Percentiles rank a stretch among this genome's conserved stretches.
Evolutionary conservation across 805 yeast genomes (phyloP).

Genomic region (Barnettozyma salicaria): DNA sequence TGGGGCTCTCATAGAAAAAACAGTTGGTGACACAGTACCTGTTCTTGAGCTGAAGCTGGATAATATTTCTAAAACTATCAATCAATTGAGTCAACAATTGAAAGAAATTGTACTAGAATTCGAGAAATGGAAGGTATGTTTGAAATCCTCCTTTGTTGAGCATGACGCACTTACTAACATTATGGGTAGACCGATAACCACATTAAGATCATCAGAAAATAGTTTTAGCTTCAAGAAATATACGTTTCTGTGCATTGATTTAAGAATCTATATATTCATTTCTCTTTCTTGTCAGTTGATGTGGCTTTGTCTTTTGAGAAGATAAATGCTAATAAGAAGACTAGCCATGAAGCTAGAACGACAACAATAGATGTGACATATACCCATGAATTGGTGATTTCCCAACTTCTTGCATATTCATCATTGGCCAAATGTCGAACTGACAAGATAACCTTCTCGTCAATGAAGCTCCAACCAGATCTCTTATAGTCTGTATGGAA

Average conservation of each 20-base stretch:
- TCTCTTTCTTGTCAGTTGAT: constrained; percentile 19
- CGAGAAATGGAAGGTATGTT: constrained; percentile 35
- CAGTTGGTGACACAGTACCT: constrained; percentile 69
- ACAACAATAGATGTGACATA: constrained; percentile 65
- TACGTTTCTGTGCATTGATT: neutral
- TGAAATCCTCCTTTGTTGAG: no score
- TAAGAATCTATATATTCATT: constrained; percentile 10
- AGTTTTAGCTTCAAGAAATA: neutral
- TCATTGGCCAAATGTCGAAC: constrained; percentile 93
- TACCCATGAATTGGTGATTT: constrained; percentile 89
- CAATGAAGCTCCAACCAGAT: constrained; percentile 62
- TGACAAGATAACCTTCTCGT: constrained; percentile 64
- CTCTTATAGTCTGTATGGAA: constrained; percentile 74
- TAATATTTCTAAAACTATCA: constrained; percentile 37
- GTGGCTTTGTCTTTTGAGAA: constrained; percentile 18
- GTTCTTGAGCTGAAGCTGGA: constrained; percentile 50
- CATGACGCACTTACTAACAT: constrained; percentile 7
- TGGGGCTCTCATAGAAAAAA: constrained; percentile 80
- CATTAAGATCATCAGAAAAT: constrained; percentile 16
- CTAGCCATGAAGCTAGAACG: constrained; percentile 71
- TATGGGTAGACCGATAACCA: constrained; percentile 10
- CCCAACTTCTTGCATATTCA: constrained; percentile 91
- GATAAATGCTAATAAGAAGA: constrained; percentile 62
- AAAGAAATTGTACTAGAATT: constrained; percentile 32
- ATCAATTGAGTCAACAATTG: constrained; percentile 31